A percentile compares a stretch with the other conserved stretches of the same genome.
Conservation (phyloP, 192 early-diverging fungal species). For the Backusella luteola region DNA sequence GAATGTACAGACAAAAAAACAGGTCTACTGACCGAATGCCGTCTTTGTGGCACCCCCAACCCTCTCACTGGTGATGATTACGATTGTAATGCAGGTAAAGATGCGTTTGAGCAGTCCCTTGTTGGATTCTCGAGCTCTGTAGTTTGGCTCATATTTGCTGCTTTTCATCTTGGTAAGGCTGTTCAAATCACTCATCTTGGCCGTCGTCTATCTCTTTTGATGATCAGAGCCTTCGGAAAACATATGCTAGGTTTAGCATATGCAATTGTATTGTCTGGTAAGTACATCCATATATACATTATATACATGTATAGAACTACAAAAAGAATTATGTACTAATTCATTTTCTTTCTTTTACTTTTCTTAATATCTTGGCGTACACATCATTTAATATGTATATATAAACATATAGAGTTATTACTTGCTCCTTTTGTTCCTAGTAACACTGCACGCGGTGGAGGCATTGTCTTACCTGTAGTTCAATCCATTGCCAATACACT, state of each 20-base stretch:
- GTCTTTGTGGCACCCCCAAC: slow-evolving; percentile 38
- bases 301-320: not conserved
- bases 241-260: slow-evolving; percentile 56
- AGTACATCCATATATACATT: not conserved
- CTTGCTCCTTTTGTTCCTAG: slow-evolving; percentile 69
- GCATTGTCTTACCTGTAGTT: slow-evolving; percentile 72
- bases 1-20: slow-evolving; percentile 48
- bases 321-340: not conserved
- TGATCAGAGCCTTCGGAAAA: slow-evolving; percentile 51
- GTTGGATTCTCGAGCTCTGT: slow-evolving; percentile 63
- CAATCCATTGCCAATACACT: slow-evolving; percentile 57
- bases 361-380: not conserved
- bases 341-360: not conserved
- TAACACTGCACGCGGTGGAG: slow-evolving; percentile 76
- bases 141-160: slow-evolving; percentile 68
- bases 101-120: slow-evolving; percentile 58
- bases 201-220: slow-evolving; percentile 54
- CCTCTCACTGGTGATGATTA: slow-evolving; percentile 36
- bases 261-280: slow-evolving; percentile 39
- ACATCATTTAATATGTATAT: not conserved
- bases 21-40: slow-evolving; percentile 48
- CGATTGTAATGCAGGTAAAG: slow-evolving; percentile 54
- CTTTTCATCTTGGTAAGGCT: slow-evolving; percentile 70
- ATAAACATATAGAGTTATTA: slow-evolving; percentile 42
- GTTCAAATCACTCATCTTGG: slow-evolving; percentile 63